Conservation (phyloP, 768 basidiomycete species). For the Mrakia hoshinonis region DNA sequence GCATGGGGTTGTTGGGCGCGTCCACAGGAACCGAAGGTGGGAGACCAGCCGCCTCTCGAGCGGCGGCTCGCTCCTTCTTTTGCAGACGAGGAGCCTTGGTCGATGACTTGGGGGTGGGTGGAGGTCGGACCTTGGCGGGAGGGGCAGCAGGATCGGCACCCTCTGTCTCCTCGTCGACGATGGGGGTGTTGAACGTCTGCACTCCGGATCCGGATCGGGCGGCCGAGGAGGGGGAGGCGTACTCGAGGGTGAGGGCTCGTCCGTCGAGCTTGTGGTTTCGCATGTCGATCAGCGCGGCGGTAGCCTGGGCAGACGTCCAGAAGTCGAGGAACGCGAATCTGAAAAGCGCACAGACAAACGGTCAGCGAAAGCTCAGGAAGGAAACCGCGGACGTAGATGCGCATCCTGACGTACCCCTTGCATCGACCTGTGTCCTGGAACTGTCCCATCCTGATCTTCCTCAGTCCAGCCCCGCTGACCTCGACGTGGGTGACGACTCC, state of each 20-base stretch:
- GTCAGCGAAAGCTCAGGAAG: not conserved
- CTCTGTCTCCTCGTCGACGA: slow-evolving; percentile 13
- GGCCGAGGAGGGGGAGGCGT: slow-evolving; percentile 40
- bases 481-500: slow-evolving; percentile 33
- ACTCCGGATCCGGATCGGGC: slow-evolving; percentile 34
- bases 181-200: slow-evolving; percentile 30
- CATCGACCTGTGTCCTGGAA: slow-evolving; percentile 92
- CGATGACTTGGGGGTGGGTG: slow-evolving; percentile 1
- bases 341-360: not conserved
- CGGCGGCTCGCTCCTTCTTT: slow-evolving; percentile 24
- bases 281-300: slow-evolving; percentile 67
- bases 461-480: slow-evolving; percentile 42
- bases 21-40: slow-evolving; percentile 18
- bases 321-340: slow-evolving; percentile 97
- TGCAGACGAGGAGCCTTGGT: slow-evolving; percentile 12
- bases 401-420: slow-evolving; percentile 64
- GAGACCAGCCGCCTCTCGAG: slow-evolving; percentile 11
- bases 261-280: slow-evolving; percentile 78
- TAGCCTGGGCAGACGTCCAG: slow-evolving; percentile 65
- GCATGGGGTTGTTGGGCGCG: slow-evolving; percentile 24
- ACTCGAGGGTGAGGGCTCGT: slow-evolving; percentile 64
- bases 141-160: slow-evolving; percentile 8
- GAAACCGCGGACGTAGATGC: not conserved
- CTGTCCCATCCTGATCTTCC: slow-evolving; percentile 84
- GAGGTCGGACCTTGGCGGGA: slow-evolving; percentile 19